Evolutionary conservation across 2,329 filamentous ascomycete genomes (phyloP).

Genomic region (Penicillium palitans): DNA sequence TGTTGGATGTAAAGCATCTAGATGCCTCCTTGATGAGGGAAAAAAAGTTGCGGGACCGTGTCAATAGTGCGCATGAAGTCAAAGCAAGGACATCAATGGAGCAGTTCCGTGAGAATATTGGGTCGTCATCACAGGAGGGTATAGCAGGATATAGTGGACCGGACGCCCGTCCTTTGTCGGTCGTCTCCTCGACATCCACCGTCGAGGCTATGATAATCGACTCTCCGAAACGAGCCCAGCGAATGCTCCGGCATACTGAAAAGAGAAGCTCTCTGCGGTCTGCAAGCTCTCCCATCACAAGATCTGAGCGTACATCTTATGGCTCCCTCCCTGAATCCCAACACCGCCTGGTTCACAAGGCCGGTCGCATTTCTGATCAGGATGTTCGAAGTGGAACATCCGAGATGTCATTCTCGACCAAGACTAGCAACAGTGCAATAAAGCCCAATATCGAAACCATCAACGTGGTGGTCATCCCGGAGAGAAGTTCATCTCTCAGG

Average conservation of each 20-base stretch:
- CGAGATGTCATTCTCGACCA: slow-evolving; percentile 41
- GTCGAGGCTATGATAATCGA: slow-evolving; percentile 58
- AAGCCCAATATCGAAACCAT: slow-evolving; percentile 43
- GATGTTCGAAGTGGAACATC: slow-evolving; percentile 47
- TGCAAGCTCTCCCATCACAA: slow-evolving; percentile 46
- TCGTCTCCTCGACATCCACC: slow-evolving; percentile 54
- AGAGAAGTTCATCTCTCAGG: slow-evolving; percentile 48
- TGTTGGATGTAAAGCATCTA: slow-evolving; percentile 20
- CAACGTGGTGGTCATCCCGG: slow-evolving; percentile 50
- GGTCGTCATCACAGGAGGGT: slow-evolving; percentile 47
- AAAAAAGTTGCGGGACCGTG: slow-evolving; percentile 36
- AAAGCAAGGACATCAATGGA: slow-evolving; percentile 46
- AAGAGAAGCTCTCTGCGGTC: slow-evolving; percentile 55
- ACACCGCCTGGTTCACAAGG: slow-evolving; percentile 54
- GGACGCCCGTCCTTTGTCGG: slow-evolving; percentile 49
- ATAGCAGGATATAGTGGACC: slow-evolving; percentile 28
- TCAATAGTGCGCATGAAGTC: slow-evolving; percentile 30
- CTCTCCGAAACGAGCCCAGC: slow-evolving; percentile 47
- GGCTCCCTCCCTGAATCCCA: slow-evolving; percentile 46
- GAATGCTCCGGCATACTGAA: slow-evolving; percentile 54
- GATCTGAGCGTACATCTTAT: slow-evolving; percentile 49
- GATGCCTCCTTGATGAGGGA: slow-evolving; percentile 28
- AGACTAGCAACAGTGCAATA: slow-evolving; percentile 31
- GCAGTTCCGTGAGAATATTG: slow-evolving; percentile 51
- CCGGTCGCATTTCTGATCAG: slow-evolving; percentile 51